Base-by-base conservation (phyloP, 441 rosid species). In the Bruguiera hainesii region DNA sequence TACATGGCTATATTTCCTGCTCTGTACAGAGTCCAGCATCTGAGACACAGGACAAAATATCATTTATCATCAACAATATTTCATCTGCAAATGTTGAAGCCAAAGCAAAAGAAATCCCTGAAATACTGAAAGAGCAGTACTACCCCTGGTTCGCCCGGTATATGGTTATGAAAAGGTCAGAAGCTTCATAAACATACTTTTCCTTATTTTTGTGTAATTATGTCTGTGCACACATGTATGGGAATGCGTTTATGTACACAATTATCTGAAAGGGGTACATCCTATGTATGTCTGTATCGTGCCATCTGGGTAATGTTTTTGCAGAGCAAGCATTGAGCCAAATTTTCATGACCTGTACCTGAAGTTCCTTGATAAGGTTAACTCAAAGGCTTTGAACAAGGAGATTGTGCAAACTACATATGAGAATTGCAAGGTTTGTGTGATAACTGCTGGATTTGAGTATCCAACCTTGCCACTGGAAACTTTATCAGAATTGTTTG, bases 131-230 rank as follows among this genome's bases (percentile, higher is more conserved):
- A 65, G 98, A 96, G 69, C 93, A 88, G 73, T 82, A 89, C 67
- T 83, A 85, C 76, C 88, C 98, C 8, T 96, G 99, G 99, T 93
- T 96, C 73, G 98, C 99, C 1, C 96, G 87, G 73, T 96, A 96
- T 68, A 90, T 96, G 97, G 99, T 96, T 59, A 96, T 96, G 99
- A 96, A 89, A 88, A 91, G 99, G 99, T 96, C 21, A 60, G 78
- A 64, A 59, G 55, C 31, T 65, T 18, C 37, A 23, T 11, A 18
- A 39, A 11, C 11, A n/a, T n/a, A 51, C 29, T 16, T 20, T 60
- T 50, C 28, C 18, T 30, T n/a, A 23, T 61, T 55, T 35, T 51
- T 11, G 26, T 46, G 2, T 42, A n/a, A 56, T 29, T 53, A 16
- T 50, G 15, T 64, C 26, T 61, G 2, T 10, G 35, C 16, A 20